A percentile compares a stretch with the other conserved stretches of the same genome.
Conservation (phyloP, 192 early-diverging fungal genomes). For the Coemansia sp. region DNA sequence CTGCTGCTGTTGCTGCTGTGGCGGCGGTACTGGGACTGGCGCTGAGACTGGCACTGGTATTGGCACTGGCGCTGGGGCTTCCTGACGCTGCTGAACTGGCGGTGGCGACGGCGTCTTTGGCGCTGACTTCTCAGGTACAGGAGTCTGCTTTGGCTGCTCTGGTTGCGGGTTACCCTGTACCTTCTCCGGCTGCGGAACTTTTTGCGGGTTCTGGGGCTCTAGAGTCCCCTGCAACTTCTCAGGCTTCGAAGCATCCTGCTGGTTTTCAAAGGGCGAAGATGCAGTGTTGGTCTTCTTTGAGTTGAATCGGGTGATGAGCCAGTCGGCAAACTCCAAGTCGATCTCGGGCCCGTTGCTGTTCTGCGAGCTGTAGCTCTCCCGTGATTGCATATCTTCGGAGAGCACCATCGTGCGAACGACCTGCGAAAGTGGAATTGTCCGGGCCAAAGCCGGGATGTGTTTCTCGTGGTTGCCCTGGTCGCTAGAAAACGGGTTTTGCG, state of each 20-base stretch:
- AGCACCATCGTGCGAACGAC: slow-evolving; percentile 41
- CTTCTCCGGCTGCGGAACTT: background rate
- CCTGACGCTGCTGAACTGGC: background rate
- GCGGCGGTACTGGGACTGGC: background rate
- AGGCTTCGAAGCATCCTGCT: background rate
- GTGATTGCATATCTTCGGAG: slow-evolving; percentile 38
- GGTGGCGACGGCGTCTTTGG: background rate
- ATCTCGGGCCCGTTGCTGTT: slow-evolving; percentile 26
- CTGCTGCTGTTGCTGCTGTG: background rate
- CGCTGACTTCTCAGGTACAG: background rate
- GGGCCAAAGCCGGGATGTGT: slow-evolving; percentile 41
- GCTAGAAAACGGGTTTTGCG: slow-evolving; percentile 47
- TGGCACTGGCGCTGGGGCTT: background rate
- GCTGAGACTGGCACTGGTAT: background rate
- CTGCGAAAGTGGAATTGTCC: slow-evolving; percentile 45
- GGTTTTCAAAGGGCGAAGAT: slow-evolving; percentile 30
- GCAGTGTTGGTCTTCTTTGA: slow-evolving; percentile 16
- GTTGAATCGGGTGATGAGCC: slow-evolving; percentile 48
- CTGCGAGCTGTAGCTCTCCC: slow-evolving; percentile 45
- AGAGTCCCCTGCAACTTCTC: background rate
- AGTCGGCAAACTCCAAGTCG: slow-evolving; percentile 47
- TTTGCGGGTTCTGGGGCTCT: background rate
- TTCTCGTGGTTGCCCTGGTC: slow-evolving; percentile 24
- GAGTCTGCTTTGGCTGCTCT: background rate
- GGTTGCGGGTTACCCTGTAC: background rate